A percentile compares a stretch with the other conserved stretches of the same genome.
phyloP scores from a whole-genome alignment of 1,284 basidiomycete genomes.

The Paramarasmius palmivorus region DNA sequence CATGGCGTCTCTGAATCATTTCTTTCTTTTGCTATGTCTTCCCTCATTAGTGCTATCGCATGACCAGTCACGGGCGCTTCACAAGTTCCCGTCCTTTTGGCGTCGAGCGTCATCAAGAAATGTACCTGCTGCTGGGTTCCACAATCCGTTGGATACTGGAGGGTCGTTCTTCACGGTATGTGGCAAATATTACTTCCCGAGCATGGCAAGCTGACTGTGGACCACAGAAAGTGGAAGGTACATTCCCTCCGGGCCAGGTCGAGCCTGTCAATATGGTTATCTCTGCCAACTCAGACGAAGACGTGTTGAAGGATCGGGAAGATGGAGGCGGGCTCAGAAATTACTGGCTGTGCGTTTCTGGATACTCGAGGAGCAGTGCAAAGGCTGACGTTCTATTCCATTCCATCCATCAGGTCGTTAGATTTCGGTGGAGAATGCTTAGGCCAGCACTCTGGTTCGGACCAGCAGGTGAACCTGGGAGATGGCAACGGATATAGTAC shows the following conservation, averaged over 20 bases:
- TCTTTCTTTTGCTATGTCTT: constrained; percentile 22
- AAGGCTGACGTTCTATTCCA: neutral
- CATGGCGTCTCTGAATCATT: constrained; percentile 20
- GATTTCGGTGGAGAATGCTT: constrained; percentile 81
- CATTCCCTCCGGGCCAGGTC: constrained; percentile 75
- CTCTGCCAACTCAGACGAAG: constrained; percentile 75
- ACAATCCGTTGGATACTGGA: constrained; percentile 30
- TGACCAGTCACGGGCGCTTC: constrained; percentile 3
- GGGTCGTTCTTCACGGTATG: constrained; percentile 16
- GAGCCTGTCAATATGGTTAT: constrained; percentile 92
- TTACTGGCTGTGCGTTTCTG: constrained; percentile 52
- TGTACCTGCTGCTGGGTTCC: constrained; percentile 39
- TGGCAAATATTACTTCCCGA: neutral
- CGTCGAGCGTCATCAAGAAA: constrained; percentile 26
- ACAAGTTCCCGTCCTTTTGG: constrained; percentile 1
- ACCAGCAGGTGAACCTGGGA: constrained; percentile 81
- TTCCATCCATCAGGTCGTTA: constrained; percentile 41
- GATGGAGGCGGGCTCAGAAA: constrained; percentile 78
- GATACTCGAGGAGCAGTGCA: neutral
- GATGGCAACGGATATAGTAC: constrained; percentile 75
- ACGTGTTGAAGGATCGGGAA: constrained; percentile 66
- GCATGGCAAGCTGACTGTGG: neutral
- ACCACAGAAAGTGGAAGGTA: constrained; percentile 50
- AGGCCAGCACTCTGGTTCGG: constrained; percentile 72
- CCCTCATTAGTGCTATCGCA: constrained; percentile 19